Conservation (phyloP, 805 yeast genomes). For the Candida jianshihensis region DNA sequence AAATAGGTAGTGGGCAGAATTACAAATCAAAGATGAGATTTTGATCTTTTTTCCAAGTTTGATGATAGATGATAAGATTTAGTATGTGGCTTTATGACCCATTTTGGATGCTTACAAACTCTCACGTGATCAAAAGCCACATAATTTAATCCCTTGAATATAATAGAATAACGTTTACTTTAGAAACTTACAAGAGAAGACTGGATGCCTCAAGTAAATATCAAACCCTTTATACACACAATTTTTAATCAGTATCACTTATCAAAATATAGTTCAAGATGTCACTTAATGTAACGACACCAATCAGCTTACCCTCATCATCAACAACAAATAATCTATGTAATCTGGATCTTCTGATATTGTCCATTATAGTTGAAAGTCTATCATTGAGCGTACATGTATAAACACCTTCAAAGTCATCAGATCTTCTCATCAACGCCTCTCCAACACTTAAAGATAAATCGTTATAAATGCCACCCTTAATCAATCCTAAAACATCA, state of each 20-base stretch:
- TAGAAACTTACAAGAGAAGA: too few species aligned
- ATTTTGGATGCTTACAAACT: too few species aligned
- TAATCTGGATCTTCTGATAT: constrained; percentile 82
- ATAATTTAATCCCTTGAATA: too few species aligned
- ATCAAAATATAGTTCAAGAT: constrained; percentile 75
- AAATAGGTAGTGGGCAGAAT: too few species aligned
- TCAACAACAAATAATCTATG: constrained; percentile 92
- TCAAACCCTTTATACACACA: not conserved
- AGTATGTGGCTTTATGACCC: too few species aligned
- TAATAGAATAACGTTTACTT: too few species aligned
- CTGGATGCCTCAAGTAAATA: too few species aligned
- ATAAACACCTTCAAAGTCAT: constrained; percentile 96
- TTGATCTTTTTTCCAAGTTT: too few species aligned
- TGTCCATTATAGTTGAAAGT: constrained; percentile 84
- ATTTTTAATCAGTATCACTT: constrained; percentile 34
- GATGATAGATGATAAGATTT: too few species aligned
- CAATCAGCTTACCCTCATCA: constrained; percentile 65
- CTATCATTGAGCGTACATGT: constrained; percentile 88
- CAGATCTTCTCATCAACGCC: constrained; percentile 87
- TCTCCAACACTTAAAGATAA: constrained; percentile 89
- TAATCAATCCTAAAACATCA: constrained; percentile 85
- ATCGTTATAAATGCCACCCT: constrained; percentile 91
- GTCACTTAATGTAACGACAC: constrained; percentile 88
- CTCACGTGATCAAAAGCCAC: too few species aligned
- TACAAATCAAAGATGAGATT: too few species aligned